Evolutionary conservation across 208 protist species (phyloP), one percentile per base, ranked within the genome.

Genomic region (Spongospora subterranea): DNA sequence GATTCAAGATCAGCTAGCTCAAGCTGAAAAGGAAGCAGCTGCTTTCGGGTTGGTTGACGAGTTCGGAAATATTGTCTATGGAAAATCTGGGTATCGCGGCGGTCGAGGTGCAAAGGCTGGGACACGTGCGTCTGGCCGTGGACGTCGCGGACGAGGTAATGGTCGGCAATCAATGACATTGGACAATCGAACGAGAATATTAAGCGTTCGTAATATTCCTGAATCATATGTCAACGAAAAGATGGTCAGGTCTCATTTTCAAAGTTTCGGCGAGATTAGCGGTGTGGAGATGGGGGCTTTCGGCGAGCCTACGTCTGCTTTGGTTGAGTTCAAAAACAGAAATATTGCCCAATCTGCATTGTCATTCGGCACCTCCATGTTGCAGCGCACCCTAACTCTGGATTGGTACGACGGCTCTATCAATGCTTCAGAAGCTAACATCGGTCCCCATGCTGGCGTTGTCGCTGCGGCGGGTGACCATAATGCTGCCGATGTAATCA

Each of bases 171-270:
- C 54, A 17, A 82, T 82, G 71, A 39, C 71, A 17, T n/a, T 82
- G 17, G 71, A 82, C n/a, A 82, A 82, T 43, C 71, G 71, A 43
- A 39, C 71, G 17, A 35, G n/a, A 17, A 82, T n/a, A n/a, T 82
- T 82, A n/a, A 17, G 17, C n/a, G 71, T 82, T 82, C 71, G 71
- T 39, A n/a, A n/a, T 13, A 82, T 82, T n/a, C 71, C 71, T 35
- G 71, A 82, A 20, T 17, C 6, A n/a, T 82, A 39, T 43, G 17
- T 43, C 6, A 82, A 82, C 71, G 71, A 82, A n/a, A 82, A 82
- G n/a, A 82, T 82, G 71, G 40, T 82, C 71, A 35, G 71, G n/a
- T 82, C 71, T 6, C 71, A 82, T 35, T 82, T 82, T n/a, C 71
- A 82, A 82, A 82, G 71, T 43, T 82, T 82, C 71, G 71, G 71